A percentile compares a stretch with the other conserved stretches of the same genome.
Conservation (phyloP, 106 monocot genomes). For the Vanilla planifolia region DNA sequence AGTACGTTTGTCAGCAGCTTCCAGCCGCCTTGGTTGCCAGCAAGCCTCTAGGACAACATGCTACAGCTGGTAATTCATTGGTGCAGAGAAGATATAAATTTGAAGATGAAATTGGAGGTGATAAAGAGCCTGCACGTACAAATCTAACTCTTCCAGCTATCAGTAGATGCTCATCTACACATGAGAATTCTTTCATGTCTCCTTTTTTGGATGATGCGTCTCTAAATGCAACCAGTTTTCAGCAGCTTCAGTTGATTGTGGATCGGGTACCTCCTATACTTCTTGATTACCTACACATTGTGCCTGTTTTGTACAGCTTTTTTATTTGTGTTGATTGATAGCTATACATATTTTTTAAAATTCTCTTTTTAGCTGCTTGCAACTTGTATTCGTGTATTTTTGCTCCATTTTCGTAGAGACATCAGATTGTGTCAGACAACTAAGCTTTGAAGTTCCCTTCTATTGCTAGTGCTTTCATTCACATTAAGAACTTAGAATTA, state of each 20-base stretch:
- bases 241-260: conserved; percentile 46
- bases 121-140: neutral
- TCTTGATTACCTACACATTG: neutral
- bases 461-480: too few species aligned
- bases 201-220: conserved; percentile 21
- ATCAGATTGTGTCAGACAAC: neutral
- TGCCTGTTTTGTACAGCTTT: neutral
- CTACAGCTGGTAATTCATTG: conserved; percentile 13
- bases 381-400: neutral
- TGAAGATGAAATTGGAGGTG: conserved; percentile 10
- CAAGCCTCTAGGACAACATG: conserved; percentile 4
- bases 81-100: conserved; percentile 15
- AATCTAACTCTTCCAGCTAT: conserved; percentile 2
- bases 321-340: neutral
- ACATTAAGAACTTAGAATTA: too few species aligned
- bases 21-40: neutral
- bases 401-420: neutral
- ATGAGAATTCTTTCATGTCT: conserved; percentile 20
- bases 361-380: neutral
- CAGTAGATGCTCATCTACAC: conserved; percentile 12
- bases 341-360: neutral
- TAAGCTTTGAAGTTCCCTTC: too few species aligned
- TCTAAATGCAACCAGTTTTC: conserved; percentile 35
- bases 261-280: conserved; percentile 36
- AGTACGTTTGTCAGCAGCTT: conserved; percentile 1